A percentile compares a stretch with the other conserved stretches of the same genome.
Evolutionary conservation across 306 rosid species (phyloP).

Genomic region (Citrullus amarus): DNA sequence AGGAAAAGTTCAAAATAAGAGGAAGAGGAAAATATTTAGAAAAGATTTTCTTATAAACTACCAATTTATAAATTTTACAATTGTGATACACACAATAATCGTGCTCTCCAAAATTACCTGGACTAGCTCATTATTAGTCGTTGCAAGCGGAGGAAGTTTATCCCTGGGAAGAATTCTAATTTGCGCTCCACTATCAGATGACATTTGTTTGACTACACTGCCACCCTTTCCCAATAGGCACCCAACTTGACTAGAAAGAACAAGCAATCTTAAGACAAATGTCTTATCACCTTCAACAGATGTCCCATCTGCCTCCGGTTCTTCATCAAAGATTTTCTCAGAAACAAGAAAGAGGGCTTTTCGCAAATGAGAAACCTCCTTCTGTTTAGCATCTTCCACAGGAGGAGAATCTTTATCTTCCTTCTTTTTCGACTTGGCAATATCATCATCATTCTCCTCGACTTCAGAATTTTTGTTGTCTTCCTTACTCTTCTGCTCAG

Average conservation of each 20-base stretch:
- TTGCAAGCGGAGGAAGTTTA: constrained; percentile 64
- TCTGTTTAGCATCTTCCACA: constrained; percentile 23
- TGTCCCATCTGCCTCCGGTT: constrained; percentile 26
- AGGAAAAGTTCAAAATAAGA: not conserved
- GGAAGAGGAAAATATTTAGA: not conserved
- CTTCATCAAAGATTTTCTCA: constrained; percentile 53
- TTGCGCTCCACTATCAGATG: constrained; percentile 85
- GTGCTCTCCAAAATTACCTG: constrained; percentile 45
- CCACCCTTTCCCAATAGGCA: constrained; percentile 93
- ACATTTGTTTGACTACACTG: constrained; percentile 69
- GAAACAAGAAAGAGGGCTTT: constrained; percentile 57
- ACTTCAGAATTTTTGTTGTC: constrained; percentile 23
- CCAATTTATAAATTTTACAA: not conserved
- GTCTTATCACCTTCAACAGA: constrained; percentile 32
- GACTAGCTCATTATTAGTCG: constrained; percentile 57
- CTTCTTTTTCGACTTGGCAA: constrained; percentile 14
- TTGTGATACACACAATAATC: not conserved
- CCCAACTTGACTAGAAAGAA: constrained; percentile 73
- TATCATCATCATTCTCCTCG: constrained; percentile 15
- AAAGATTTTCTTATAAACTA: not conserved
- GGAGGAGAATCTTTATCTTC: constrained; percentile 26
- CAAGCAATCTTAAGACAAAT: constrained; percentile 47
- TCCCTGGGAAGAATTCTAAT: constrained; percentile 78
- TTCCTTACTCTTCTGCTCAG: constrained; percentile 33
- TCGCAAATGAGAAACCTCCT: constrained; percentile 28